Base-by-base conservation (phyloP, 2,329 filamentous ascomycete species). In the Aspergillus sp. region DNA sequence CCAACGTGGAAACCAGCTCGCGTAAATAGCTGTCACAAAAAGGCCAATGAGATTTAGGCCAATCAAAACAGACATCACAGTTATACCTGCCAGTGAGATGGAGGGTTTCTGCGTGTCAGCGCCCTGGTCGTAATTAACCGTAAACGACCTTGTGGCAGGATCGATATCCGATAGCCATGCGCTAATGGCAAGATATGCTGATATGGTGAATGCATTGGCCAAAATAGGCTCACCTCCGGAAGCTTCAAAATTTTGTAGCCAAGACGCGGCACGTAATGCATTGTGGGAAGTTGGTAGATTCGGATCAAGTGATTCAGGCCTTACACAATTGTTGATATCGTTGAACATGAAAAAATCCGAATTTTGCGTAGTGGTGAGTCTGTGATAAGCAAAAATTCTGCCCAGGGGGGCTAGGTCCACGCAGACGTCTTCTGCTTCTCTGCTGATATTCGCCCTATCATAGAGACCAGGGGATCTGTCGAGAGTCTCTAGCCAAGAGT, bases 401-500 rank as follows among this genome's bases (percentile, higher is more conserved):
- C 29, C 29, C 29, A 31, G 29, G 29, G 29, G 29, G 29, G 29
- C 29, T 31, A 31, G 29, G 29, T 31, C 29, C 10, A 31, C 29
- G 29, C 29, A 31, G 29, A 31, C 29, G 29, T 31, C 29, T 31
- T 2, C 10, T 1, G 29, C 29, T 31, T 31, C 29, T 31, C 29
- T 31, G 29, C 29, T 31, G 29, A 31, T 31, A 50, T 24, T 50
- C n/a, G 6, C 47, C 47, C 47, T 14, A 24, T 50, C 47, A 24
- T 14, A 24, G 4, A 50, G 22, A n/a, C 26, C 45, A 16, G 50
- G 42, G 16, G 51, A 14, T 14, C 14, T 32, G 39, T 56, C 31
- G 50, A 53, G 60, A 1, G 56, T 62, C 16, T 64, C 56, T 6
- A 65, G 39, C 36, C 65, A 69, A 1, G 68, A 70, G 6, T 62